These are phyloP conservation scores for Calonectria ilicicola DNA, from an alignment of 2,329 filamentous ascomycete genomes.

Conservation along the genomic window DNA sequence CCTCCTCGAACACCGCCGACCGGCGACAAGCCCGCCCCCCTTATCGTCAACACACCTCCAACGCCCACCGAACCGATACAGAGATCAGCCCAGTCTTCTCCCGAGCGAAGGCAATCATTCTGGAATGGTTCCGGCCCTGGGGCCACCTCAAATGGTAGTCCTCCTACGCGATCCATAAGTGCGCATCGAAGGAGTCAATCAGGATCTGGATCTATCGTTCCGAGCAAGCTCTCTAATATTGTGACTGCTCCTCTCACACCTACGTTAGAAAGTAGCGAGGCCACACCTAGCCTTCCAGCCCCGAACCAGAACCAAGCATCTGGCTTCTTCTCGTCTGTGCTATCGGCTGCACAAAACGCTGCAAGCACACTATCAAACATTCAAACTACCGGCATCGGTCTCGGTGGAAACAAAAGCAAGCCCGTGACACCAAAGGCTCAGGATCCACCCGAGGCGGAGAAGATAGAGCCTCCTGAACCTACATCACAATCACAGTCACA, in stretches of 20 bases:
- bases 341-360: constrained; percentile 93
- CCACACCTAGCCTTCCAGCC: constrained; percentile 67
- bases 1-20: constrained; percentile 62
- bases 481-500: constrained; percentile 46
- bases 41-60: constrained; percentile 76
- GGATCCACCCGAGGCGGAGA: constrained; percentile 37
- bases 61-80: constrained; percentile 65
- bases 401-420: constrained; percentile 57
- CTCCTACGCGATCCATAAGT: constrained; percentile 78
- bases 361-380: constrained; percentile 82
- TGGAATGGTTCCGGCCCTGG: constrained; percentile 41
- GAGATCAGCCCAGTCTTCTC: constrained; percentile 37
- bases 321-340: constrained; percentile 93
- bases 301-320: constrained; percentile 59
- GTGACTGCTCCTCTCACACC: constrained; percentile 81
- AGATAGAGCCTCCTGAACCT: constrained; percentile 57
- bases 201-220: constrained; percentile 68
- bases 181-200: constrained; percentile 71
- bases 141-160: constrained; percentile 64
- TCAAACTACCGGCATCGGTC: constrained; percentile 70
- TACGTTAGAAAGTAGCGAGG: constrained; percentile 74
- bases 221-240: constrained; percentile 89
- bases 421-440: constrained; percentile 39
- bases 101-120: constrained; percentile 45
- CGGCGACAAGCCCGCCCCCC: constrained; percentile 58